Percentiles rank a stretch among this genome's conserved stretches.
Evolutionary conservation across 2,329 filamentous ascomycete genomes (phyloP).

Genomic region (Coniochaeta prunicola): DNA sequence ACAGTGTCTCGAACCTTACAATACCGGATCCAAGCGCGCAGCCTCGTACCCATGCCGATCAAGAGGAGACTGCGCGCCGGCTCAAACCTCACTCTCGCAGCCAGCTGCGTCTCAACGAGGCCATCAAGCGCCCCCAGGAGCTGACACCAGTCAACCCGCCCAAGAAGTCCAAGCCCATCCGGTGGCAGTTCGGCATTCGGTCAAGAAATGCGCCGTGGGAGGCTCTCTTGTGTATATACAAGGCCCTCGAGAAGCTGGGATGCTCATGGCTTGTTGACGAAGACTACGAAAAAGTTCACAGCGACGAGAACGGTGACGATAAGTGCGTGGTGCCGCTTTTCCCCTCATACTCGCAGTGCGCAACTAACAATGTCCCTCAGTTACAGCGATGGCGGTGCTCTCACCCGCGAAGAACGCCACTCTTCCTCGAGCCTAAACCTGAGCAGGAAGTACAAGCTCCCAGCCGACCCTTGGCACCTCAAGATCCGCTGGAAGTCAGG

Average conservation of each 20-base stretch:
- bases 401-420: not conserved
- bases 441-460: constrained; percentile 67
- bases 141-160: constrained; percentile 56
- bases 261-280: constrained; percentile 77
- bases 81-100: constrained; percentile 80
- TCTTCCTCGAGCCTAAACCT: constrained; percentile 33
- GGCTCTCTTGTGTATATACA: constrained; percentile 91
- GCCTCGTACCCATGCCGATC: constrained; percentile 61
- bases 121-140: constrained; percentile 49
- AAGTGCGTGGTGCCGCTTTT: constrained; percentile 24
- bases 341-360: not conserved
- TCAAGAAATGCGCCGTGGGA: constrained; percentile 92
- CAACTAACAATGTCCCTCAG: constrained; percentile 7
- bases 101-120: constrained; percentile 61
- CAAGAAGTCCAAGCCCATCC: constrained; percentile 72
- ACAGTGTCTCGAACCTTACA: constrained; percentile 33
- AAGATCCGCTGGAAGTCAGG: constrained; percentile 82
- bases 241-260: constrained; percentile 78
- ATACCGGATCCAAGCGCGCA: constrained; percentile 41
- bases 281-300: constrained; percentile 42
- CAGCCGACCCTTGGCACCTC: constrained; percentile 92
- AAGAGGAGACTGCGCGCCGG: constrained; percentile 71
- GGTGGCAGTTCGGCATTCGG: constrained; percentile 97
- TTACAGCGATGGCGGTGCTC: constrained; percentile 18
- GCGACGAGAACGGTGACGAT: constrained; percentile 29